Evolutionary conservation across 2,329 filamentous ascomycete species (phyloP), one percentile per base, ranked within the genome.

Genomic region (Colletotrichum sidae): DNA sequence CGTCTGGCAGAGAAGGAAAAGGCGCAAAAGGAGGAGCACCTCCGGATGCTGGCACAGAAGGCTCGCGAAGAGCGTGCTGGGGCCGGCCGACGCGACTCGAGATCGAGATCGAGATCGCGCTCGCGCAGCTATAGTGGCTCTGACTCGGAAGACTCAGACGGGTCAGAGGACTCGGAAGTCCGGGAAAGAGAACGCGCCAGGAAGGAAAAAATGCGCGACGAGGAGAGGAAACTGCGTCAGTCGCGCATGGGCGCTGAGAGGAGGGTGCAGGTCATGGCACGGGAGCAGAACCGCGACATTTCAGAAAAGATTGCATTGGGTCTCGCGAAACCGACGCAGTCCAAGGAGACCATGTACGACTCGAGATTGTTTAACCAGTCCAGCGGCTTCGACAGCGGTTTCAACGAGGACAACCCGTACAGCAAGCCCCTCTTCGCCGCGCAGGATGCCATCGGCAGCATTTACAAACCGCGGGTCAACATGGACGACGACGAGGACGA

Each of bases 401-500:
- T 97, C 85, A 99, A 99, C 77, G 96, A 99, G 78, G 96, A 99
- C 77, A 96, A 99, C 74, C 89, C 90, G 0, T 99, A 98, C 80
- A 96, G 98, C 78, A 98, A 98, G 80, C 96, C 96, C 17, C 83
- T 99, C 8, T 99, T 99, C 76, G 94, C 94, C 1, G 95, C 96
- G 12, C 94, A 97, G 76, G 95, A 98, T 75, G 95, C 93, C 8
- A 93, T 97, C 72, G 96, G 88, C 80, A 95, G 90, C 76, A 98
- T 99, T 70, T 99, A 99, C 79, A 87, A 94, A 39, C 93, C 95
- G 1, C 87, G 87, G 25, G 88, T 91, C 33, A 89, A 90, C 61
- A 88, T 90, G 72, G 91, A 90, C 54, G 92, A 93, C 49, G 90
- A 89, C 13, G 91, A 92, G 15, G 91, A 92, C 61, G 93, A 93